Conservation (phyloP, 2,329 filamentous ascomycete species). For the Colletotrichum cereale region DNA sequence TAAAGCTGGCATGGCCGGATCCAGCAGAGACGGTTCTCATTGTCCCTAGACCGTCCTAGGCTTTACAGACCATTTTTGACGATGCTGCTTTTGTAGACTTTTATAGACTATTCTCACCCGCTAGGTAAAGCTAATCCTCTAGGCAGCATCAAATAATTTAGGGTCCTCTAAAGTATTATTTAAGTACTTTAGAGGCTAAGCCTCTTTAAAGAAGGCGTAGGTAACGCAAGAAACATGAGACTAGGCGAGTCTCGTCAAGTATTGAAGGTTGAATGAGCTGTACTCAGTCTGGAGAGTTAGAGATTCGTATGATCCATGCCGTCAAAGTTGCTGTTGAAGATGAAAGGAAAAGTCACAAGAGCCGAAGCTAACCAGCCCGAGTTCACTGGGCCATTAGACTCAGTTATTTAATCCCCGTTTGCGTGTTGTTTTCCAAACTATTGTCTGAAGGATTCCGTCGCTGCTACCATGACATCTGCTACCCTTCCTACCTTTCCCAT, state of each 20-base stretch:
- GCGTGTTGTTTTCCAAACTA: constrained; percentile 17
- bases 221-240: background rate
- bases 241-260: background rate
- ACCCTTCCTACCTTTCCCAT: constrained; percentile 28
- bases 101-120: background rate
- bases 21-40: background rate
- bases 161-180: constrained; percentile 16
- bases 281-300: background rate
- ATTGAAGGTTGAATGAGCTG: background rate
- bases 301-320: background rate
- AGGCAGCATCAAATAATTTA: constrained; percentile 17
- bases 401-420: background rate
- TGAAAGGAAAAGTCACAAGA: background rate
- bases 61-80: background rate
- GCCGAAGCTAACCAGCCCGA: constrained; percentile 2
- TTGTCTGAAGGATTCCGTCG: constrained; percentile 30
- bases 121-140: constrained; percentile 22
- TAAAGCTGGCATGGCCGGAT: background rate
- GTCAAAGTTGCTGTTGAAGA: background rate
- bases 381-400: background rate
- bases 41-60: background rate
- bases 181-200: background rate
- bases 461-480: constrained; percentile 30
- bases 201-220: background rate
- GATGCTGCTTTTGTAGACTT: background rate